Percentiles rank a stretch among this genome's conserved stretches.
Evolutionary conservation across 1,139 yeast genomes (phyloP).

Genomic region (Suhomyces bribrorum): DNA sequence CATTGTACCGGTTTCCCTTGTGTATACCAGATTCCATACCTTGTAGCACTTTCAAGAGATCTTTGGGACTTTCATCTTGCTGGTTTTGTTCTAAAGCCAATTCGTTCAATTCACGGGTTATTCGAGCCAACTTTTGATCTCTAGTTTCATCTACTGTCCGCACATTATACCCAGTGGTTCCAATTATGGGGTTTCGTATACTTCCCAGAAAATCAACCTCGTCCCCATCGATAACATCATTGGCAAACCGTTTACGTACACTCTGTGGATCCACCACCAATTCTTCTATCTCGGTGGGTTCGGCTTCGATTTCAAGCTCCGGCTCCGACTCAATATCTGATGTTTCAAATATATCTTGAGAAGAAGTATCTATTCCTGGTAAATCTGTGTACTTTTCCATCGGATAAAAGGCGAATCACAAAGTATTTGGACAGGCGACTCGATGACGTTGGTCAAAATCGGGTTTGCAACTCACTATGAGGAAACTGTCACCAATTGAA

Average conservation of each 20-base stretch:
- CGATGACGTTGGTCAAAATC: too few relatives aligned
- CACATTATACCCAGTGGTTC: constrained; percentile 30
- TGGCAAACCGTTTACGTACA: constrained; percentile 25
- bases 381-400: constrained; percentile 26
- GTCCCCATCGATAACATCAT: constrained; percentile 19
- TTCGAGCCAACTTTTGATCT: constrained; percentile 47
- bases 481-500: too few relatives aligned
- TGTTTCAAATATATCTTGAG: constrained; percentile 49
- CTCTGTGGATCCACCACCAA: constrained; percentile 20
- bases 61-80: background rate
- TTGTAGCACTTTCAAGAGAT: background rate
- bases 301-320: constrained; percentile 11
- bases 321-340: constrained; percentile 47
- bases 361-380: constrained; percentile 29
- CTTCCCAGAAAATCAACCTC: constrained; percentile 42
- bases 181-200: constrained; percentile 19
- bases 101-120: constrained; percentile 47
- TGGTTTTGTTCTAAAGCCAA: constrained; percentile 17
- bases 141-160: constrained; percentile 34
- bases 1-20: background rate
- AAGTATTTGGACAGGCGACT: too few relatives aligned
- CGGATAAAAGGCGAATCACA: too few relatives aligned
- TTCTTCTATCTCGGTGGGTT: constrained; percentile 15
- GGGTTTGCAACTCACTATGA: too few relatives aligned
- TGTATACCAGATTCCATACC: background rate